phyloP scores from a whole-genome alignment of 2,329 filamentous ascomycete genomes.

The Venturia oleaginea region DNA sequence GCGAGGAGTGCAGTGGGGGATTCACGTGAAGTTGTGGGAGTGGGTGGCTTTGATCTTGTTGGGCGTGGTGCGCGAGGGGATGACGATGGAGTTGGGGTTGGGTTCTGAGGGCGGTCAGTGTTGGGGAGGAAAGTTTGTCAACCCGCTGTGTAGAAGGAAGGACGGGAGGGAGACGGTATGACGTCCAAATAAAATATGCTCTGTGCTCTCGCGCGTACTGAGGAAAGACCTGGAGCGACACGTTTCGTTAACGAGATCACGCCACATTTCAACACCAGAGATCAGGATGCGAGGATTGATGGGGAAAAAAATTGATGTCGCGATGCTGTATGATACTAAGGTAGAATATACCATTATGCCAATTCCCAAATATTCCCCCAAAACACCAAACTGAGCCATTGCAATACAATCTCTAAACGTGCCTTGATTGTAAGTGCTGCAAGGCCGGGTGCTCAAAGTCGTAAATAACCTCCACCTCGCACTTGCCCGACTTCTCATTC shows the following conservation, averaged over 20 bases:
- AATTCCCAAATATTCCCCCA: background rate
- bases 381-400: background rate
- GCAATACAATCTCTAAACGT: background rate
- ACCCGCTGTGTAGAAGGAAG: no score
- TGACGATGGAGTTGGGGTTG: no score
- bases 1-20: no score
- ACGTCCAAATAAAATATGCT: no score
- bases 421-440: background rate
- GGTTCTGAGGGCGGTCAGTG: no score
- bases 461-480: conserved; percentile 12
- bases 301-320: background rate
- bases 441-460: background rate
- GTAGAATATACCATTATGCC: background rate
- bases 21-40: no score
- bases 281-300: background rate
- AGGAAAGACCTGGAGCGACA: background rate
- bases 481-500: conserved; percentile 13
- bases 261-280: background rate
- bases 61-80: no score
- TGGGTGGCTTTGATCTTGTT: no score
- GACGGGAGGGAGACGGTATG: no score
- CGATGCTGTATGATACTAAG: background rate
- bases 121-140: no score
- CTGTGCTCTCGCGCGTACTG: no score
- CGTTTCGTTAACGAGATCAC: background rate